Base-by-base conservation (phyloP, 73 alveolate genomes). In the Strombidium stylifer region DNA sequence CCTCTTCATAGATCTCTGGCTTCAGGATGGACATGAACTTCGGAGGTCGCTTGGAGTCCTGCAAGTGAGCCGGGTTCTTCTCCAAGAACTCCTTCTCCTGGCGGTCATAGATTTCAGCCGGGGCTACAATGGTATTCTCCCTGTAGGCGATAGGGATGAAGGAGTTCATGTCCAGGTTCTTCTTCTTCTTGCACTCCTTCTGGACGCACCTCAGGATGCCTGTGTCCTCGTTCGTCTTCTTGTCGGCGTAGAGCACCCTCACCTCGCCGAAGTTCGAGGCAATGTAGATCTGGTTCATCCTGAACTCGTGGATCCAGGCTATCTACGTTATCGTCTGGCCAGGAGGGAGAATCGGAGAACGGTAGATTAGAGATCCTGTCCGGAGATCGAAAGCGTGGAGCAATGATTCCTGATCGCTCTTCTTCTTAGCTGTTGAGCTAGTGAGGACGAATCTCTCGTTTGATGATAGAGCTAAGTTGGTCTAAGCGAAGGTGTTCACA, bases 261-360 rank as follows among this genome's bases (percentile, higher is more conserved):
- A 73, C 67, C 34, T 62, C 60, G 15, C 78, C 76, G 71, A 79
- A 90, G n/a, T 64, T 85, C 24, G 82, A 56, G 12, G 85, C 80
- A 28, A 81, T 73, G 11, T 71, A 27, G 39, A 85, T 71, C 61
- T 85, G 56, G 62, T 85, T 85, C 19, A 79, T n/a, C n/a, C n/a
- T n/a, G n/a, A n/a, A n/a, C 37, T 5, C 42, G n/a, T 10, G 83
- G 81, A 62, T 79, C 88, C 90, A 87, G 79, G 26, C 31, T 20
- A 1, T 57, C 67, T 14, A 51, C 37, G 7, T 73, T 73, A 20
- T 80, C 86, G 0, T 81, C 62, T 11, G 68, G 76, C 15, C 72
- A 67, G 41, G 77, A 52, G 0, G 80, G 42, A 2, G 78, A 48
- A 0, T 44, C 48, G 26, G 30, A 19, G 26, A 28, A 11, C 14